phyloP scores from a whole-genome alignment of 129 eudicot genomes.

The Sambucus nigra region DNA sequence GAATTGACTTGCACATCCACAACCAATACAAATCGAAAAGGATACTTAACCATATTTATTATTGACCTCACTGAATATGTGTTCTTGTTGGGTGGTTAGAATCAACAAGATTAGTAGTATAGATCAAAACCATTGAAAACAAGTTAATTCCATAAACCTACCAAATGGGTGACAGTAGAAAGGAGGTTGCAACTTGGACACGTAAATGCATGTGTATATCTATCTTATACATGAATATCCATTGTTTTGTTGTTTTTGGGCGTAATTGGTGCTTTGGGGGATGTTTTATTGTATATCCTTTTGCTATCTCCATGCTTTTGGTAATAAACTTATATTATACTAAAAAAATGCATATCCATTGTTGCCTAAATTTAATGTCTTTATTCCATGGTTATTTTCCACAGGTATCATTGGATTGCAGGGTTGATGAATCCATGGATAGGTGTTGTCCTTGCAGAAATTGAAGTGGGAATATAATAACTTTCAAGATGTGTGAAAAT shows the following conservation, averaged over 20 bases:
- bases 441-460: not conserved
- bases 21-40: no score
- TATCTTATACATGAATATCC: not conserved
- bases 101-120: no score
- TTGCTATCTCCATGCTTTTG: not conserved
- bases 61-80: no score
- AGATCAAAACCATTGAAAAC: no score
- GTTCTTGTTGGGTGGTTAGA: no score
- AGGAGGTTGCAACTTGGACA: no score
- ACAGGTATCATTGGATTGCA: conserved; percentile 84
- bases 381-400: not conserved
- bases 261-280: not conserved
- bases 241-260: not conserved
- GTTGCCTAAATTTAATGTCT: not conserved
- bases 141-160: no score
- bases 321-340: not conserved
- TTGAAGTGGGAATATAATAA: not conserved
- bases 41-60: no score
- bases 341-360: not conserved
- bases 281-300: no score
- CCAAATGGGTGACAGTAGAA: no score
- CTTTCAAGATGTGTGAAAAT: not conserved
- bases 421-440: conserved; percentile 30
- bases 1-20: no score
- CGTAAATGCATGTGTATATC: no score